phyloP scores from a whole-genome alignment of 2,329 filamentous ascomycete genomes.

The Pyrenochaeta sp. region DNA sequence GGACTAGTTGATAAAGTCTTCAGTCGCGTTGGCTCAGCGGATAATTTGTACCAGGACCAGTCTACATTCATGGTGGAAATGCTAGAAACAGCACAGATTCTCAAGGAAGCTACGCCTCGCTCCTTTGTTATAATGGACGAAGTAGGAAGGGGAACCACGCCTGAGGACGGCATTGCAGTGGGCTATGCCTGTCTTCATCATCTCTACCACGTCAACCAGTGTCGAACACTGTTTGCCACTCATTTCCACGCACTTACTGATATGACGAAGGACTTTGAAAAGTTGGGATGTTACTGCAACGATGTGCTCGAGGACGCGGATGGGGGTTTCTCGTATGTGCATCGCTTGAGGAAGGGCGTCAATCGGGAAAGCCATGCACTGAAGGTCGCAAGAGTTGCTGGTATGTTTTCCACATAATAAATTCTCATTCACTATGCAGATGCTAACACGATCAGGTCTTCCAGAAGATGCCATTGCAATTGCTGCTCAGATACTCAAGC shows the following conservation, averaged over 20 bases:
- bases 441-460: constrained; percentile 58
- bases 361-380: constrained; percentile 90
- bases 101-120: constrained; percentile 81
- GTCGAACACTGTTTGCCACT: constrained; percentile 88
- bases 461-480: constrained; percentile 75
- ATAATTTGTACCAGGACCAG: constrained; percentile 93
- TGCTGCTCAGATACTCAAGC: constrained; percentile 67
- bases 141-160: constrained; percentile 92
- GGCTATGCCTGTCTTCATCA: constrained; percentile 89
- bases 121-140: constrained; percentile 98
- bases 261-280: constrained; percentile 68
- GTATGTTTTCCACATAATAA: constrained; percentile 36
- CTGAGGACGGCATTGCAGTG: constrained; percentile 88
- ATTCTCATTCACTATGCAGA: background rate
- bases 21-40: constrained; percentile 85
- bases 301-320: constrained; percentile 78
- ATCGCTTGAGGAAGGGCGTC: constrained; percentile 80
- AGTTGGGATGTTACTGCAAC: constrained; percentile 83
- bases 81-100: constrained; percentile 92
- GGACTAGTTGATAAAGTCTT: constrained; percentile 97
- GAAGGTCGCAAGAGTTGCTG: constrained; percentile 91
- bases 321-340: constrained; percentile 79
- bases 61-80: constrained; percentile 99
- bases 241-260: constrained; percentile 91
- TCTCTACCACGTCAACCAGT: constrained; percentile 78